A percentile compares a stretch with the other conserved stretches of the same genome.
Conservation (phyloP, 108 stramenopile genomes). For the Nitzschia putrida region DNA sequence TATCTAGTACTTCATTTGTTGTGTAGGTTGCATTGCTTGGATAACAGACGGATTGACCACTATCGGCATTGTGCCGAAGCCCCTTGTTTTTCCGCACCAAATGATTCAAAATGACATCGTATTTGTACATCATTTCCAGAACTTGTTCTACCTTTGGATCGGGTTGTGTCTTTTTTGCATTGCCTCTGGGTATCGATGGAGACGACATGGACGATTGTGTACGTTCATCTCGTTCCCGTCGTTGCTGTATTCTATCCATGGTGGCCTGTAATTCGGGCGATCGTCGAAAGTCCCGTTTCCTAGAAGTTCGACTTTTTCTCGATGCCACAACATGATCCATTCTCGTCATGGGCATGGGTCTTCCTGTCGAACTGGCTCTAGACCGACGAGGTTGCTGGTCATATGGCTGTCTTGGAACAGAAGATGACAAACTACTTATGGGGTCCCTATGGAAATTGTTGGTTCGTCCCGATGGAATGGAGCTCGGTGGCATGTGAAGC, state of each 20-base stretch:
- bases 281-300: constrained; percentile 3
- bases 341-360: neutral
- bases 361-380: neutral
- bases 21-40: constrained; percentile 4
- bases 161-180: neutral
- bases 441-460: neutral
- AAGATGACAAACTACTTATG: neutral
- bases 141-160: constrained; percentile 12
- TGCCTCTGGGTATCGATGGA: neutral
- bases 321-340: neutral
- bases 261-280: constrained; percentile 5
- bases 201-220: neutral
- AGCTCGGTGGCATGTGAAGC: neutral
- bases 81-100: constrained; percentile 15
- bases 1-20: neutral
- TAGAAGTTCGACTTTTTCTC: neutral
- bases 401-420: neutral
- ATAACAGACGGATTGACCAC: neutral
- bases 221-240: neutral
- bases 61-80: neutral
- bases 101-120: constrained; percentile 18
- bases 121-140: constrained; percentile 19
- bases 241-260: constrained; percentile 21
- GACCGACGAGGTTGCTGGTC: too few relatives aligned
- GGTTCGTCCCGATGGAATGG: neutral